A percentile compares a stretch with the other conserved stretches of the same genome.
phyloP scores from a whole-genome alignment of 1,284 basidiomycete genomes.

The Microbotryomycetes sp. region DNA sequence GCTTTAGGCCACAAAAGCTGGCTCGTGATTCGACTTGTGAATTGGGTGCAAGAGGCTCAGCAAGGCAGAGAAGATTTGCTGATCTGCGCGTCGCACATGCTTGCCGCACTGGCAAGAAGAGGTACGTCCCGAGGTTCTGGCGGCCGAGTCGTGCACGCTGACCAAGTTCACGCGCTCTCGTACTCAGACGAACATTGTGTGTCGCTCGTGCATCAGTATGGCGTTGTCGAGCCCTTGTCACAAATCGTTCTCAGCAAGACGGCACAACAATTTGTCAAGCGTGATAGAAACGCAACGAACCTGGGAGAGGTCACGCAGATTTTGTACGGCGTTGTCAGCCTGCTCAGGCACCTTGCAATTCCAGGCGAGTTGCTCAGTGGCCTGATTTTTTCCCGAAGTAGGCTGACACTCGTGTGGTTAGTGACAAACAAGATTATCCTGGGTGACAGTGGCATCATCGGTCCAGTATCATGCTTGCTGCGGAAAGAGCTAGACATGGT shows the following conservation, averaged over 20 bases:
- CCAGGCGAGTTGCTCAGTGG: conserved; percentile 34
- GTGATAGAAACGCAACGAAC: neutral
- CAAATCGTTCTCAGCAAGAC: conserved; percentile 8
- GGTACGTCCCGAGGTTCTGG: conserved; percentile 9
- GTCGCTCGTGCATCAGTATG: conserved; percentile 47
- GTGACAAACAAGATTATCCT: conserved; percentile 54
- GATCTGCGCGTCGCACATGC: conserved; percentile 69
- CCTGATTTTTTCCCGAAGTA: neutral
- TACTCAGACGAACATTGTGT: conserved; percentile 56
- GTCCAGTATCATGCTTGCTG: conserved; percentile 55
- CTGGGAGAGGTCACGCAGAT: conserved; percentile 33
- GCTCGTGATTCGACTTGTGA: conserved; percentile 64
- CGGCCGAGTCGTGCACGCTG: neutral
- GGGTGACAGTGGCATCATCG: conserved; percentile 57
- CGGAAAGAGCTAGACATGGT: conserved; percentile 63
- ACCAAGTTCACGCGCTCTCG: neutral
- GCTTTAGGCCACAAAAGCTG: conserved; percentile 49
- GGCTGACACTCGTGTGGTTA: no score
- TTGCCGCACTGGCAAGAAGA: conserved; percentile 67
- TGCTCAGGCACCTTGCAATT: conserved; percentile 79
- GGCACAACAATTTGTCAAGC: neutral
- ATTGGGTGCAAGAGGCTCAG: conserved; percentile 57
- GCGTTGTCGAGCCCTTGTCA: conserved; percentile 20
- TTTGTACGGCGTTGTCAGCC: conserved; percentile 49
- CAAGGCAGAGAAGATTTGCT: conserved; percentile 61